These are phyloP conservation scores for Carex myosuroides DNA, from an alignment of 176 grass and related monocot species.

Conservation along the genomic window DNA sequence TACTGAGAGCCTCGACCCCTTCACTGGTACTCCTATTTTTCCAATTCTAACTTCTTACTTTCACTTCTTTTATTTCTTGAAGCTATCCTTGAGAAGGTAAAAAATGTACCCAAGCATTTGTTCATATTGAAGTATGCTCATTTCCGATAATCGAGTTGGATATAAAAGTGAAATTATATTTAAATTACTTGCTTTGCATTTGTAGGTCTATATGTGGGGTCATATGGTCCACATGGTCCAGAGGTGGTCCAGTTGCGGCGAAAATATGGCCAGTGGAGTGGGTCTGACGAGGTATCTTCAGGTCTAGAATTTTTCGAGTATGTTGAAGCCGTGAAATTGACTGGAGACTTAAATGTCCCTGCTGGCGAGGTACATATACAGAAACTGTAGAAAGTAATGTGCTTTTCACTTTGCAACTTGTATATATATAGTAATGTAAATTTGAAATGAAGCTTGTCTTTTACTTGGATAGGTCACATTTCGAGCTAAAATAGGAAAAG, in stretches of 20 bases:
- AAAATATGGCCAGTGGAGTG: conserved; percentile 82
- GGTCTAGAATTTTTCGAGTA: conserved; percentile 89
- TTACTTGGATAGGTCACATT: conserved; percentile 58
- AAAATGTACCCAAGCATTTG: background rate
- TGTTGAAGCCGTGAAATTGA: conserved; percentile 95
- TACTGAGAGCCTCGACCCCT: conserved; percentile 62
- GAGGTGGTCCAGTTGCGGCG: conserved; percentile 80
- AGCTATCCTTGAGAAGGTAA: background rate
- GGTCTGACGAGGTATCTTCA: conserved; percentile 27
- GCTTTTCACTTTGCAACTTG: conserved; percentile 1
- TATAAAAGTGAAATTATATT: background rate
- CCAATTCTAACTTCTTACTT: background rate
- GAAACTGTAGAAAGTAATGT: background rate
- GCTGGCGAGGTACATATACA: conserved; percentile 66
- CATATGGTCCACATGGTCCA: conserved; percentile 92
- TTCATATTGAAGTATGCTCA: conserved; percentile 22
- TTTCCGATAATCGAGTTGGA: background rate
- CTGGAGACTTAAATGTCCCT: conserved; percentile 92
- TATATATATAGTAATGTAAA: background rate
- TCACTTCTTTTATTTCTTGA: background rate
- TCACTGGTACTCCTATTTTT: conserved; percentile 52
- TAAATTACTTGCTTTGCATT: conserved; percentile 7
- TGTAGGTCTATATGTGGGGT: conserved; percentile 89
- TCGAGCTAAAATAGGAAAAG: conserved; percentile 89
- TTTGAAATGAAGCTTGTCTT: conserved; percentile 1